Percentiles rank a stretch among this genome's conserved stretches.
Evolutionary conservation across 1,284 basidiomycete genomes (phyloP).

Genomic region (Afroboletus lepidellus): DNA sequence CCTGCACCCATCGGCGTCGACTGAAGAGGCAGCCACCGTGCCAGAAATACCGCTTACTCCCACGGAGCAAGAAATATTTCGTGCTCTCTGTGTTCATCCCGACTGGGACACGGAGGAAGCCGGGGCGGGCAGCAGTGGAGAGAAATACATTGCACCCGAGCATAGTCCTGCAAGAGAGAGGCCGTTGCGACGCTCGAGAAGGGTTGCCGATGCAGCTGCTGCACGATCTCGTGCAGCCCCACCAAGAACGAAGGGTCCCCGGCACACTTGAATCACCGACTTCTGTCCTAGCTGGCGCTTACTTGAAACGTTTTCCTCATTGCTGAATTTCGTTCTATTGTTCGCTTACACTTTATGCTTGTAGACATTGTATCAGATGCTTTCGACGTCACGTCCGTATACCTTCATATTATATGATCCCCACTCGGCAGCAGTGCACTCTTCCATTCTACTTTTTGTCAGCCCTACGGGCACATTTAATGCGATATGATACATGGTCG

Average conservation of each 20-base stretch:
- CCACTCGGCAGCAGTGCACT: conserved; percentile 24
- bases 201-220: conserved; percentile 59
- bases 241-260: conserved; percentile 28
- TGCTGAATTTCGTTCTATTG: conserved; percentile 14
- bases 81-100: conserved; percentile 53
- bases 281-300: neutral
- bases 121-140: conserved; percentile 1
- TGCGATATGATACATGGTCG: conserved; percentile 14
- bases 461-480: conserved; percentile 17
- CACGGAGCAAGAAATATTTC: conserved; percentile 70
- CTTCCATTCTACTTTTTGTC: conserved; percentile 20
- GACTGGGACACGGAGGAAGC: conserved; percentile 52
- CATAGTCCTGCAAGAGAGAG: conserved; percentile 10
- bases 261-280: conserved; percentile 26
- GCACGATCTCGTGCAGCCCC: conserved; percentile 40
- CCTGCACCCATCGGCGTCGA: conserved; percentile 21
- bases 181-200: conserved; percentile 59
- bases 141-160: conserved; percentile 3
- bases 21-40: conserved; percentile 6
- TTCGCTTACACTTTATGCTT: conserved; percentile 10
- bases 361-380: conserved; percentile 31
- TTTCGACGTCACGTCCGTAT: conserved; percentile 21
- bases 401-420: conserved; percentile 34
- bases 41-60: conserved; percentile 56
- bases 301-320: conserved; percentile 2